Percentiles rank a stretch among this genome's conserved stretches.
Evolutionary conservation across 148 eudicot species (phyloP).

Genomic region (Suaeda aralocaspica): DNA sequence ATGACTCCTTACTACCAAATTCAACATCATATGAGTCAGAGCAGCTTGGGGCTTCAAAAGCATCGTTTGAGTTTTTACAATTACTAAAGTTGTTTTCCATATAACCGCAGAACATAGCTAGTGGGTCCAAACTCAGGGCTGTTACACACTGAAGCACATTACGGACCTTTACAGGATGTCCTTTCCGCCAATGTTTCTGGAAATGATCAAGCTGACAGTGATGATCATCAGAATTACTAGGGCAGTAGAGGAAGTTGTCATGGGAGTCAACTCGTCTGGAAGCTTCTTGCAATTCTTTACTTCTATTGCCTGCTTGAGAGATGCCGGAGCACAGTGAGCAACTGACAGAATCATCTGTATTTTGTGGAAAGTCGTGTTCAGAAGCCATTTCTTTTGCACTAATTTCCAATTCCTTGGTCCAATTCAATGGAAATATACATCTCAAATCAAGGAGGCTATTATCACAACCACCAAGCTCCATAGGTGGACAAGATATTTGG

Average conservation of each 20-base stretch:
- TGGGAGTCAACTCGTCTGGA: conserved; percentile 40
- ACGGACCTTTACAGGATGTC: conserved; percentile 81
- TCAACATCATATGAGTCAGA: conserved; percentile 85
- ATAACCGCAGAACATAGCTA: conserved; percentile 57
- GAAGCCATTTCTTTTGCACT: conserved; percentile 50
- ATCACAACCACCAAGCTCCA: conserved; percentile 72
- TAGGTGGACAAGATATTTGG: conserved; percentile 58
- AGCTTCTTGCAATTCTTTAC: conserved; percentile 38
- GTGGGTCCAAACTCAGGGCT: conserved; percentile 68
- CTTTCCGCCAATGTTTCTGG: conserved; percentile 78
- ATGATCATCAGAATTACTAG: conserved; percentile 43
- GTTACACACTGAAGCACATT: conserved; percentile 38
- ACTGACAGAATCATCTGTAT: conserved; percentile 34
- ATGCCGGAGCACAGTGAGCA: conserved; percentile 41
- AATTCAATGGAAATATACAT: conserved; percentile 53
- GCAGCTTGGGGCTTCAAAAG: conserved; percentile 33
- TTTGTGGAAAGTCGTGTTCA: conserved; percentile 36
- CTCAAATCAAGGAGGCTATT: conserved; percentile 58
- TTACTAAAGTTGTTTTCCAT: conserved; percentile 44
- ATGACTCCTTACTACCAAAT: conserved; percentile 48
- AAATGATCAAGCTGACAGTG: conserved; percentile 55
- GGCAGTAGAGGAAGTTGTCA: conserved; percentile 64
- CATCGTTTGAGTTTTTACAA: conserved; percentile 37
- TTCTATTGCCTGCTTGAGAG: conserved; percentile 26
- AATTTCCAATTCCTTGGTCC: conserved; percentile 61